Percentiles rank a stretch among this genome's conserved stretches.
phyloP scores from a whole-genome alignment of 345 rosid species.

The Eutrema heterophyllum region DNA sequence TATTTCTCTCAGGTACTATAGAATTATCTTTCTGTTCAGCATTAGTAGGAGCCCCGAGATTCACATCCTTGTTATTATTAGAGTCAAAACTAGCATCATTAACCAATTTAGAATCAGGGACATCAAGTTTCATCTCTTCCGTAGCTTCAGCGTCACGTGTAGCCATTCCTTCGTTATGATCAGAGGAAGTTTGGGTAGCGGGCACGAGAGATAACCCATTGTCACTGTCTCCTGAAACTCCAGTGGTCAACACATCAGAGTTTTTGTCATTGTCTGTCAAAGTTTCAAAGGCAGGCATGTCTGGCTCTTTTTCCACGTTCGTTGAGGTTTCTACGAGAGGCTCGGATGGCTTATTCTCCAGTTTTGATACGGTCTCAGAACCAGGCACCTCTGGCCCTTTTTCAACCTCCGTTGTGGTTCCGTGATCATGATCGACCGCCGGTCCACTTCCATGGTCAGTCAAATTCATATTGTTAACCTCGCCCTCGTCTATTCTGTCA shows the following conservation, averaged over 20 bases:
- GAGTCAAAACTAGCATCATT: conserved; percentile 16
- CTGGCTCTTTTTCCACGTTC: conserved; percentile 12
- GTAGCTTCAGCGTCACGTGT: conserved; percentile 17
- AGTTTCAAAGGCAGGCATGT: conserved; percentile 10
- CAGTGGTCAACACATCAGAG: conserved; percentile 23
- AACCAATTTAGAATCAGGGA: conserved; percentile 20
- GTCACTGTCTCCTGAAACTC: conserved; percentile 3
- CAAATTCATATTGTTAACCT: not conserved
- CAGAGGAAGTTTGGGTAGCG: conserved; percentile 20
- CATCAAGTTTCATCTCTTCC: conserved; percentile 23
- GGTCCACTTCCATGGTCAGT: conserved; percentile 13
- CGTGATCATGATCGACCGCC: conserved; percentile 2
- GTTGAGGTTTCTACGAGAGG: conserved; percentile 16
- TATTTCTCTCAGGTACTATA: conserved; percentile 26
- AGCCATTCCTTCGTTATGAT: conserved; percentile 16
- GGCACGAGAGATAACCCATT: conserved; percentile 19
- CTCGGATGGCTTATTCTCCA: conserved; percentile 16
- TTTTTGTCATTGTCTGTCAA: conserved; percentile 19
- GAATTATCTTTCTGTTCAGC: conserved; percentile 25
- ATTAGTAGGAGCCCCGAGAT: conserved; percentile 21
- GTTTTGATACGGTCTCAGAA: conserved; percentile 12
- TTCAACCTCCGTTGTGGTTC: conserved; percentile 13
- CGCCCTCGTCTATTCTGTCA: conserved; percentile 1
- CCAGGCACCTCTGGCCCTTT: conserved; percentile 8
- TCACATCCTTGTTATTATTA: conserved; percentile 16